Evolutionary conservation across 106 monocot species (phyloP).

Genomic region (Dendrobium catenatum): DNA sequence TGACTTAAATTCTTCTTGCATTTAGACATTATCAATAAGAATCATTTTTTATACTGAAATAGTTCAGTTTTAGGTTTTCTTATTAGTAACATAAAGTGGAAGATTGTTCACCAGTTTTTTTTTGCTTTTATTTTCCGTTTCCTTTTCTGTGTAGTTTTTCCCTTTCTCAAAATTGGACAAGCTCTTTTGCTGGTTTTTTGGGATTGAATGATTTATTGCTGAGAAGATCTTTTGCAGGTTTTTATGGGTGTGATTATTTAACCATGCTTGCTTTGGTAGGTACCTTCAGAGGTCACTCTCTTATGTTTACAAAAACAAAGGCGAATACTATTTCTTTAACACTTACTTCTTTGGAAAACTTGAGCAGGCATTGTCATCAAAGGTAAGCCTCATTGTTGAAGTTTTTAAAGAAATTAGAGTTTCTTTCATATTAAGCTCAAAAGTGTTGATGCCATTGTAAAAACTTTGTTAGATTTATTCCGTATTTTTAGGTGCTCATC

Average conservation of each 20-base stretch:
- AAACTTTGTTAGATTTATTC: background rate
- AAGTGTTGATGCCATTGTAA: background rate
- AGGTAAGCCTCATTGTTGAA: conserved; percentile 28
- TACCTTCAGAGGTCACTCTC: conserved; percentile 40
- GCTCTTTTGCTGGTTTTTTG: background rate
- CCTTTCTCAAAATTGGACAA: background rate
- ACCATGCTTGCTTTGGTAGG: conserved; percentile 20
- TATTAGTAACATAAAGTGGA: background rate
- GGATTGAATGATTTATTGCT: conserved; percentile 1
- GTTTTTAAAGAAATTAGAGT: background rate
- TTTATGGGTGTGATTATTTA: background rate
- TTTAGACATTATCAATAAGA: no score
- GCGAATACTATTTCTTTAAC: conserved; percentile 60
- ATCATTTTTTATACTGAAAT: no score
- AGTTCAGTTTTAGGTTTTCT: background rate
- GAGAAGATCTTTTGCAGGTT: background rate
- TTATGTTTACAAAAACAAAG: conserved; percentile 12
- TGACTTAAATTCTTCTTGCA: no score
- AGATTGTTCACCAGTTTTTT: background rate
- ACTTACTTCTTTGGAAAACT: conserved; percentile 80
- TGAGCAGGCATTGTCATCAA: conserved; percentile 46
- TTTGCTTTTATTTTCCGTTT: background rate
- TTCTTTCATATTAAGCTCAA: background rate
- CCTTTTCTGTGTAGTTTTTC: background rate
- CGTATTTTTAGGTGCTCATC: background rate